Conservation (phyloP, 1,284 basidiomycete genomes). For the Phlebopus sp. region DNA sequence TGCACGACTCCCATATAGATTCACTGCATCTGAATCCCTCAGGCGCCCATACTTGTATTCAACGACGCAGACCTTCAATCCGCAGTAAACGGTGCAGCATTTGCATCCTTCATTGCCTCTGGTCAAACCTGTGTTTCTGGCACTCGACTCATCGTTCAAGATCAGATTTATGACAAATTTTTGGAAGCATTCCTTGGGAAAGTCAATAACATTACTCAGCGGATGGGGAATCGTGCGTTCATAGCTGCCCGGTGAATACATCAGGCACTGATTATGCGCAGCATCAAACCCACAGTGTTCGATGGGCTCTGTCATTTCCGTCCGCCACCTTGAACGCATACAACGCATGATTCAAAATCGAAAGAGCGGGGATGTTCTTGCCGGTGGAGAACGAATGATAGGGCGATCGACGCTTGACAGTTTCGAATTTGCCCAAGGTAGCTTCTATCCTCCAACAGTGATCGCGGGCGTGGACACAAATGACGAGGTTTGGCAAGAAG, state of each 20-base stretch:
- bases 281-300: conserved; percentile 66
- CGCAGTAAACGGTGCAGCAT: conserved; percentile 76
- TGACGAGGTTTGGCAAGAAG: conserved; percentile 76
- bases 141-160: conserved; percentile 69
- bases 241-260: not conserved
- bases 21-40: conserved; percentile 1
- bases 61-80: conserved; percentile 67
- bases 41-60: conserved; percentile 79
- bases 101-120: conserved; percentile 81
- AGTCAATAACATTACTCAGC: conserved; percentile 52
- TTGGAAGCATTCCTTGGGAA: conserved; percentile 61
- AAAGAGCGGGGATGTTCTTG: conserved; percentile 48
- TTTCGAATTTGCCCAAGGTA: conserved; percentile 65
- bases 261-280: conserved; percentile 28
- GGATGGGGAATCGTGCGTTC: conserved; percentile 75
- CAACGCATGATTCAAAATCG: conserved; percentile 50
- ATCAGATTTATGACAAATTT: conserved; percentile 65
- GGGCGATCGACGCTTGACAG: conserved; percentile 62
- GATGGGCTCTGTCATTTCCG: conserved; percentile 77
- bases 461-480: conserved; percentile 54
- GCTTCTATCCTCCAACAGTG: conserved; percentile 77
- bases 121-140: conserved; percentile 86
- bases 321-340: conserved; percentile 60
- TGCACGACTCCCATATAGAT: not conserved
- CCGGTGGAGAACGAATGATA: conserved; percentile 64